These are phyloP conservation scores for Rhynchospora breviuscula DNA, from an alignment of 176 grass and related monocot genomes.

Conservation along the genomic window DNA sequence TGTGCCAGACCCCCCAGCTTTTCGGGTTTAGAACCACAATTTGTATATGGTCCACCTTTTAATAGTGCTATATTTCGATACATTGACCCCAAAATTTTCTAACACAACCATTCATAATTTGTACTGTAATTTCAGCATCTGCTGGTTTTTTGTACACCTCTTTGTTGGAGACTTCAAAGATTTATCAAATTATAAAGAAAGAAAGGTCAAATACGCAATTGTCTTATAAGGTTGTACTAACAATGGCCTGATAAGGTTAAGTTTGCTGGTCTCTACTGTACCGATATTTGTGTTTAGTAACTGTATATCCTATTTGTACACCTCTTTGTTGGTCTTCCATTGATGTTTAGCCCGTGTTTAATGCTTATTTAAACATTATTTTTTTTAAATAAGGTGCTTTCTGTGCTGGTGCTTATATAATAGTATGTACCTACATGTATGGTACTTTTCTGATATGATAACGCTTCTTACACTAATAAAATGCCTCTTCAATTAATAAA, in stretches of 20 bases:
- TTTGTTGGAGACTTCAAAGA: constrained; percentile 63
- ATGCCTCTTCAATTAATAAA: too few relatives aligned
- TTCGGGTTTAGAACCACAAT: too few relatives aligned
- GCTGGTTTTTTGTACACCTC: constrained; percentile 77
- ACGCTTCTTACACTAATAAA: constrained; percentile 11
- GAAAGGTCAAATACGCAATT: constrained; percentile 46
- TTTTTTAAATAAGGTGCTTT: neutral
- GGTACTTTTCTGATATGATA: neutral
- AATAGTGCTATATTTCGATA: too few relatives aligned
- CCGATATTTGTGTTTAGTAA: too few relatives aligned
- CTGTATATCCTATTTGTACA: constrained; percentile 14
- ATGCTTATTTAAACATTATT: neutral
- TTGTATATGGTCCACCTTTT: too few relatives aligned
- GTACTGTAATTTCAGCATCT: constrained; percentile 60
- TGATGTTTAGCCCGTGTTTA: neutral
- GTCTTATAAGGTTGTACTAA: constrained; percentile 51
- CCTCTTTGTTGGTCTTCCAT: neutral
- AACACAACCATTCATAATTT: constrained; percentile 75
- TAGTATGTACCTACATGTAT: neutral
- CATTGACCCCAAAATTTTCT: too few relatives aligned
- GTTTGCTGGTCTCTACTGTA: neutral
- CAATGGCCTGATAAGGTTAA: constrained; percentile 53
- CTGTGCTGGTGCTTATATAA: neutral
- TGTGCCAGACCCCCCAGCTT: too few relatives aligned
- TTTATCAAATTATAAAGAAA: constrained; percentile 60